Evolutionary conservation across 2,329 filamentous ascomycete genomes (phyloP).

Genomic region (Colletotrichum aenigma): DNA sequence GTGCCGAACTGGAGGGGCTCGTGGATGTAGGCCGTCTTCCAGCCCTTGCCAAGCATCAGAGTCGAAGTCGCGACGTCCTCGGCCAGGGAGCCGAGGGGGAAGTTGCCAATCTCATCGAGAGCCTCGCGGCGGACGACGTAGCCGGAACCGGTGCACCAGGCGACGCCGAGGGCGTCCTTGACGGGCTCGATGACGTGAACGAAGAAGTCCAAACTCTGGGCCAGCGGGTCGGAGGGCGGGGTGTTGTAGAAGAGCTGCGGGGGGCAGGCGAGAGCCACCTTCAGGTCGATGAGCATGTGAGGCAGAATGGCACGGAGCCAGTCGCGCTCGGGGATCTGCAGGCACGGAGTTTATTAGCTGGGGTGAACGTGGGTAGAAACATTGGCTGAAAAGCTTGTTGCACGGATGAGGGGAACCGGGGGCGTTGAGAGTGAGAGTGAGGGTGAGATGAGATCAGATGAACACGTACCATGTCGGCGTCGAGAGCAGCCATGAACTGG

Average conservation of each 20-base stretch:
- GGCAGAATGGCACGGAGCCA: constrained; percentile 66
- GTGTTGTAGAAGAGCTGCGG: constrained; percentile 69
- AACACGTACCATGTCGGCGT: constrained; percentile 64
- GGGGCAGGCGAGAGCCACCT: constrained; percentile 63
- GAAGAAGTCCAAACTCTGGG: constrained; percentile 63
- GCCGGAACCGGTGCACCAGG: constrained; percentile 70
- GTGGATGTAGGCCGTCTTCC: constrained; percentile 65
- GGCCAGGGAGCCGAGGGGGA: constrained; percentile 62
- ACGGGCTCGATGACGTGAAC: constrained; percentile 57
- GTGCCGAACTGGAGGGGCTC: constrained; percentile 65
- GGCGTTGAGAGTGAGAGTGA: not conserved
- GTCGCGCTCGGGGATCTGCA: constrained; percentile 60
- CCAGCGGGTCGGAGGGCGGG: constrained; percentile 61
- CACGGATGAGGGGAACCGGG: not conserved
- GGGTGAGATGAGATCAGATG: not conserved
- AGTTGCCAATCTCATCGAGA: constrained; percentile 65
- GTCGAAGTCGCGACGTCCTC: constrained; percentile 67
- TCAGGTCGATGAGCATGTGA: constrained; percentile 61
- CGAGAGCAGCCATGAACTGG: constrained; percentile 65
- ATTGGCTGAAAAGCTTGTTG: not conserved
- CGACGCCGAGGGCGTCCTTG: constrained; percentile 56
- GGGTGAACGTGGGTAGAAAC: not conserved
- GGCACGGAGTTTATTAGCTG: not conserved
- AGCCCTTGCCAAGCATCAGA: constrained; percentile 62
- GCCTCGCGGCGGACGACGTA: constrained; percentile 64